A percentile compares a stretch with the other conserved stretches of the same genome.
phyloP scores from a whole-genome alignment of 2,329 filamentous ascomycete genomes.

The Mariannaea elegans region DNA sequence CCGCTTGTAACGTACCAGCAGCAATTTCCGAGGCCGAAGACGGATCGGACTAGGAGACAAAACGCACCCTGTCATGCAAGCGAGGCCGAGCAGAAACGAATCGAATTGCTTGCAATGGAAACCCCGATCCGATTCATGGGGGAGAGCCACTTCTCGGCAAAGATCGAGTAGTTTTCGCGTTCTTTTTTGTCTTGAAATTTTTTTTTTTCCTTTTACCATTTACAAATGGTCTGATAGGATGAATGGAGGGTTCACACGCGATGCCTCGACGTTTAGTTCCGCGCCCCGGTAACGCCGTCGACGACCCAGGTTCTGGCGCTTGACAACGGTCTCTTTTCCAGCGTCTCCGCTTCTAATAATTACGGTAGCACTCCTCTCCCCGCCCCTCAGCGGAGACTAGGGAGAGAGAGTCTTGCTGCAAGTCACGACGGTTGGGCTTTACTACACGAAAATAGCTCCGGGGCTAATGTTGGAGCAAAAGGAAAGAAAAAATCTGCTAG shows the following conservation, averaged over 20 bases:
- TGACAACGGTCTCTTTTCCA: background rate
- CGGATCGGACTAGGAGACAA: background rate
- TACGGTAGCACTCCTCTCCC: background rate
- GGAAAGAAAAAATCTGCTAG: constrained; percentile 2
- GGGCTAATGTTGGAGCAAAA: constrained; percentile 4
- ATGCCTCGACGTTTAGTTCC: background rate
- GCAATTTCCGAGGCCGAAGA: background rate
- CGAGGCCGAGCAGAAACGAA: background rate
- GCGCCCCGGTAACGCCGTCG: background rate
- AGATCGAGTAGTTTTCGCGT: background rate
- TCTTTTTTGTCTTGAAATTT: too few relatives aligned
- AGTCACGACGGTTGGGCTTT: constrained; percentile 4
- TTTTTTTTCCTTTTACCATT: too few relatives aligned
- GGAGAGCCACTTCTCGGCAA: too few relatives aligned
- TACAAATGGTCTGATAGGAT: background rate
- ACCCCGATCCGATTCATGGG: background rate
- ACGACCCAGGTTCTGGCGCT: background rate
- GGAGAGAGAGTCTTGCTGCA: constrained; percentile 13
- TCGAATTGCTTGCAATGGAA: background rate
- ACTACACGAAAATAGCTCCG: constrained; percentile 10
- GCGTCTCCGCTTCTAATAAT: background rate
- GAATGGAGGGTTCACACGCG: background rate
- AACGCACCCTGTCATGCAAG: too few relatives aligned
- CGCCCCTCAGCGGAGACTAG: constrained; percentile 9
- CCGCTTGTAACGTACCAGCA: background rate